Conservation (phyloP, 805 yeast genomes). For the Candida berthetii region DNA sequence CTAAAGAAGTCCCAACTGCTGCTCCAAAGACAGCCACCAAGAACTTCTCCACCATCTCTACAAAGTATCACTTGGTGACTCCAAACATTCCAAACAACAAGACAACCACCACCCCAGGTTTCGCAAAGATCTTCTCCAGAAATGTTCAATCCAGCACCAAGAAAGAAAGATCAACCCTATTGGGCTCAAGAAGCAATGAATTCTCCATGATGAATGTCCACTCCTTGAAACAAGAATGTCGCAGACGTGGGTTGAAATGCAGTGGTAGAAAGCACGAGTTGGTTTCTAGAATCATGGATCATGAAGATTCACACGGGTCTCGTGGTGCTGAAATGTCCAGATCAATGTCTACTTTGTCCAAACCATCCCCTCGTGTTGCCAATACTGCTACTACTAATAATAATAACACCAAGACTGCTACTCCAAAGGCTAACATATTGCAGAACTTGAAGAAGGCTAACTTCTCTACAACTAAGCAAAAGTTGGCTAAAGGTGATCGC, state of each 20-base stretch:
- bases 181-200: constrained; percentile 17
- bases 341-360: constrained; percentile 3
- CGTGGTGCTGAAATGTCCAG: constrained; percentile 10
- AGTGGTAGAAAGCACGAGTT: constrained; percentile 59
- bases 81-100: constrained; percentile 18
- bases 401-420: background rate
- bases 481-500: constrained; percentile 45
- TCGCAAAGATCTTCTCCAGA: constrained; percentile 10
- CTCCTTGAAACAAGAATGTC: constrained; percentile 52
- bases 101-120: constrained; percentile 1
- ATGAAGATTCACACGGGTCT: constrained; percentile 11
- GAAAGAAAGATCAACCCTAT: constrained; percentile 18
- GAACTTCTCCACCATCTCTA: constrained; percentile 3
- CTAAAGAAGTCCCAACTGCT: constrained; percentile 3
- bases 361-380: background rate
- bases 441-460: too few relatives aligned
- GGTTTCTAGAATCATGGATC: constrained; percentile 26
- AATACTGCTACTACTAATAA: constrained; percentile 1
- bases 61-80: constrained; percentile 13
- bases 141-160: constrained; percentile 23
- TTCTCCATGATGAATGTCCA: constrained; percentile 41
- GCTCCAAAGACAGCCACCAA: constrained; percentile 4
- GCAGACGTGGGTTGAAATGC: constrained; percentile 50
- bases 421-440: background rate
- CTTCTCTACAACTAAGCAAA: constrained; percentile 2